These are phyloP conservation scores for Deinandra increscens DNA, from an alignment of 129 eudicot species.

Conservation along the genomic window DNA sequence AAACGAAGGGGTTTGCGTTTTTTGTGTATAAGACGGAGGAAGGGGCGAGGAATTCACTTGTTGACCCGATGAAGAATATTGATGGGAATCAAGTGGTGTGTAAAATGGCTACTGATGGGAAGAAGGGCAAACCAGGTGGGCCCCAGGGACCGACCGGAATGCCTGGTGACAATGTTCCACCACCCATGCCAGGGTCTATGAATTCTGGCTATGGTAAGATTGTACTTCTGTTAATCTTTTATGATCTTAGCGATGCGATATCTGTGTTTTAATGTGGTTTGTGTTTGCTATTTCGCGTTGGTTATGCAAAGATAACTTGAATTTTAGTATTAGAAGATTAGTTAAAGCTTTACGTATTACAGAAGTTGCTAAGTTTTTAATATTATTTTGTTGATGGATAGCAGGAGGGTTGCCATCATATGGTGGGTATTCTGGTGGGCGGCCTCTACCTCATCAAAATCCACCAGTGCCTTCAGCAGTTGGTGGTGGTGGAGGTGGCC, in stretches of 20 bases:
- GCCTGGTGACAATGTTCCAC: constrained; percentile 13
- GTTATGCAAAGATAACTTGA: background rate
- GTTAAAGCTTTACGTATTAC: background rate
- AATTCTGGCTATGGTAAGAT: constrained; percentile 30
- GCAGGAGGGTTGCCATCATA: constrained; percentile 27
- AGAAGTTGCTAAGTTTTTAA: background rate
- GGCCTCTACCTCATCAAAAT: constrained; percentile 42
- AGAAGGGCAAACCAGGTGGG: constrained; percentile 46
- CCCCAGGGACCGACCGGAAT: constrained; percentile 36
- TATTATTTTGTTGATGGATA: constrained; percentile 12
- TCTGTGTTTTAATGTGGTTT: background rate
- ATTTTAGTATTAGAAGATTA: background rate
- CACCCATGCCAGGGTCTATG: constrained; percentile 29
- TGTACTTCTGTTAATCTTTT: background rate
- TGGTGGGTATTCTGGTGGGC: constrained; percentile 43
- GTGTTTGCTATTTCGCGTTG: background rate
- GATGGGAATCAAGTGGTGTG: constrained; percentile 76
- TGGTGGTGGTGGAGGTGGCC: constrained; percentile 43
- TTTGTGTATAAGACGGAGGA: constrained; percentile 84
- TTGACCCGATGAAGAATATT: constrained; percentile 60
- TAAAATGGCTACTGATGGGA: constrained; percentile 80
- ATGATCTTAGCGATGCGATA: background rate
- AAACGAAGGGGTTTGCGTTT: constrained; percentile 74
- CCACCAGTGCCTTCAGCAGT: constrained; percentile 22
- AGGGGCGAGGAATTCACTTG: constrained; percentile 67